Conservation (phyloP, 805 yeast genomes). For the Kazachstania viticola region DNA sequence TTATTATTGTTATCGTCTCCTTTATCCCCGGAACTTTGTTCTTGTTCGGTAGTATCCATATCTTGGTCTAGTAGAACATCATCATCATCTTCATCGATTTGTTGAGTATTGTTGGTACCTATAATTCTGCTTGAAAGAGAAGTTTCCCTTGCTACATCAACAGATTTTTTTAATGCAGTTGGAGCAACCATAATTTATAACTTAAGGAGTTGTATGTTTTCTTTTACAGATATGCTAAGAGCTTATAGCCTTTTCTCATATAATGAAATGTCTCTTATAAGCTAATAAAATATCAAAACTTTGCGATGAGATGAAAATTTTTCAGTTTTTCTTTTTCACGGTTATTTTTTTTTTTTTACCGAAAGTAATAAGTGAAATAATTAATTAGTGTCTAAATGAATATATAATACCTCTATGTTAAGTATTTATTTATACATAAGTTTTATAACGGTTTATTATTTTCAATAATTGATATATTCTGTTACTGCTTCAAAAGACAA, state of each 20-base stretch:
- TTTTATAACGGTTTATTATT: too few species aligned
- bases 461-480: too few species aligned
- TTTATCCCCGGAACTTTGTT: slow-evolving; percentile 12
- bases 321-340: slow-evolving; percentile 15
- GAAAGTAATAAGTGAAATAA: too few species aligned
- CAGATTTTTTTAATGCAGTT: slow-evolving; percentile 27
- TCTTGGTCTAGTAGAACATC: slow-evolving; percentile 30
- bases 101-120: slow-evolving; percentile 21
- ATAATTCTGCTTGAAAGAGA: slow-evolving; percentile 21
- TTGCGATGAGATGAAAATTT: slow-evolving; percentile 8
- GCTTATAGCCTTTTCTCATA: too few species aligned
- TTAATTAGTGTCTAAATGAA: too few species aligned
- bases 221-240: too few species aligned
- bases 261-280: too few species aligned
- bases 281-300: background rate
- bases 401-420: too few species aligned
- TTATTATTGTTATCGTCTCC: slow-evolving; percentile 13
- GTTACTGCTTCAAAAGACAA: slow-evolving; percentile 4
- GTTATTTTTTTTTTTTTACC: too few species aligned
- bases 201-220: too few species aligned
- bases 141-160: background rate
- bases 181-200: slow-evolving; percentile 24
- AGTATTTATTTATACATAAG: too few species aligned
- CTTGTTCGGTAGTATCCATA: background rate
- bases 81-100: slow-evolving; percentile 26